A percentile compares a stretch with the other conserved stretches of the same genome.
Evolutionary conservation across 441 rosid species (phyloP).

Genomic region (Croton laevigatus): DNA sequence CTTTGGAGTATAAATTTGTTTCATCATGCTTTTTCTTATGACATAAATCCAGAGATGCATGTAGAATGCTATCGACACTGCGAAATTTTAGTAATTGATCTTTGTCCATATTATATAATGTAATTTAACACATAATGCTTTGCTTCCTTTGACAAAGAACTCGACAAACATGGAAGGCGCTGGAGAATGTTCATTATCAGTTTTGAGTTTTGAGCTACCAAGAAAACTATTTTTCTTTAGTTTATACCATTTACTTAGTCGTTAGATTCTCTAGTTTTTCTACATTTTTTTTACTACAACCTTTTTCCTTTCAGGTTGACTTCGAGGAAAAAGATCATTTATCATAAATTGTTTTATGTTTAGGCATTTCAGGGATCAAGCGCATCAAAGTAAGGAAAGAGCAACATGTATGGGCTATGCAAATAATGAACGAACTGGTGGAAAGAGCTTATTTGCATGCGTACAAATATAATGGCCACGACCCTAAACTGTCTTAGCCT

Average conservation of each 20-base stretch:
- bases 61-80: too few relatives aligned
- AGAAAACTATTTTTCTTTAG: background rate
- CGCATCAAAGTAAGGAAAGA: constrained; percentile 24
- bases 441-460: background rate
- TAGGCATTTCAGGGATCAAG: constrained; percentile 17
- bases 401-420: constrained; percentile 33
- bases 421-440: constrained; percentile 30
- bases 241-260: background rate
- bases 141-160: too few relatives aligned
- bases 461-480: constrained; percentile 5
- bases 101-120: too few relatives aligned
- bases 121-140: too few relatives aligned
- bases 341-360: background rate
- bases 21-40: too few relatives aligned
- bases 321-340: background rate
- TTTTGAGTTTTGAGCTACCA: background rate
- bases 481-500: background rate
- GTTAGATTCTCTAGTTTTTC: background rate
- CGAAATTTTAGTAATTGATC: too few relatives aligned
- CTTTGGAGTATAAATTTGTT: too few relatives aligned
- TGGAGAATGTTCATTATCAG: too few relatives aligned
- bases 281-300: background rate
- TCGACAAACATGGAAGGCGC: too few relatives aligned
- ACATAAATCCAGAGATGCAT: too few relatives aligned
- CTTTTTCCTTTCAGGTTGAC: background rate